Base-by-base conservation (phyloP, 768 basidiomycete genomes). In the Lactarius akahatsu region DNA sequence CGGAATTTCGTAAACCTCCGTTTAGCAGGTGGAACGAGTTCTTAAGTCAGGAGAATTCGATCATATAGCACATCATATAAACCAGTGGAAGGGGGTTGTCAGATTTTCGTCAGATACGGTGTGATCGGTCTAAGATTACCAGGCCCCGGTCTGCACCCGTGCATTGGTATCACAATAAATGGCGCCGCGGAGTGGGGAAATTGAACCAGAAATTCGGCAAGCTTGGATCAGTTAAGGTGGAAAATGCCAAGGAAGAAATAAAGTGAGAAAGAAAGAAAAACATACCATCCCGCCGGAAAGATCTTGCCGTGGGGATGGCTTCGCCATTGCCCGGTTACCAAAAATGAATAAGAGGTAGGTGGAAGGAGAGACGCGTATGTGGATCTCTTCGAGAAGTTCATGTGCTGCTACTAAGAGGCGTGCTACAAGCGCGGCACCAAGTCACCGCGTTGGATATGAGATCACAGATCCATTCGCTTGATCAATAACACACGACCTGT, bases 361-460 rank as follows among this genome's bases (percentile, higher is more conserved):
- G 41, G 57, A 55, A 57, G 40, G 32, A 26, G n/a, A 52, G 50
- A 62, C 34, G 61, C 52, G 20, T 32, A 32, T 45, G 65, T 62
- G 65, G 65, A 66, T 66, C 65, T 41, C 61, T 66, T 66, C 38
- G 50, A 66, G 65, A 66, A 66, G 65, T 62, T 66, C 65, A 66
- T 66, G 61, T 66, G 40, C 65, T 62, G 61, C 57, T 66, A 54
- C 57, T 66, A 54, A 62, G 32, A 62, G 64, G 65, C 65, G 65
- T 66, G 65, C 61, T 66, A 62, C 47, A 66, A 66, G 58, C 65
- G 65, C 61, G 65, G 65, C 61, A 66, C 65, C 65, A 66, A 66
- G 65, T 66, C 65, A 66, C 65, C 65, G 65, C 47, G 60, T 56
- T 40, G 61, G 60, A 61, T 16, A 50, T 62, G 65, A 57, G 65